Conservation (phyloP, 1,139 yeast genomes). For the Candida pseudoviswanathii region DNA sequence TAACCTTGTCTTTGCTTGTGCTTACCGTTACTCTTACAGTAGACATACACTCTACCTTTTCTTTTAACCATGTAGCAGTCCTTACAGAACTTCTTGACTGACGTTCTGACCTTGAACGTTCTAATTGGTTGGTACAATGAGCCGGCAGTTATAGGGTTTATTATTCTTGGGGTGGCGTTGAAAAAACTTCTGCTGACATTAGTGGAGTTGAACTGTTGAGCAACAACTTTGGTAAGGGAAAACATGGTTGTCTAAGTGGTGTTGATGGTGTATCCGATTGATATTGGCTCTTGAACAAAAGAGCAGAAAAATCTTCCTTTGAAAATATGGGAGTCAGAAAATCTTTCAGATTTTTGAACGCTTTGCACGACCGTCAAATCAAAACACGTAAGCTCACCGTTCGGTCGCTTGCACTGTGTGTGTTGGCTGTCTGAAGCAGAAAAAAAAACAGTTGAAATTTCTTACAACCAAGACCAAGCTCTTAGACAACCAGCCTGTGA, state of each 20-base stretch:
- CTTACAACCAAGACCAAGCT: background rate
- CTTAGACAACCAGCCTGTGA: background rate
- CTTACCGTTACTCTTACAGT: constrained; percentile 89
- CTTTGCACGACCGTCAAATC: constrained; percentile 1
- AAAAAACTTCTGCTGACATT: constrained; percentile 18
- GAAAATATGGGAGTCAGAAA: background rate
- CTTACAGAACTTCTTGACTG: constrained; percentile 89
- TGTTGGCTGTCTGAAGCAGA: too few species aligned
- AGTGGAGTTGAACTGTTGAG: constrained; percentile 13
- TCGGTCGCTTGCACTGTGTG: background rate
- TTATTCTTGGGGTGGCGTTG: constrained; percentile 21
- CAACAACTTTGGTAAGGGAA: constrained; percentile 8
- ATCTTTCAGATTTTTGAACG: background rate
- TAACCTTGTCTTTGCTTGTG: constrained; percentile 97
- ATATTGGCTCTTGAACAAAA: background rate
- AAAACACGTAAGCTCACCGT: constrained; percentile 7
- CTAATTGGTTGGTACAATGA: constrained; percentile 20
- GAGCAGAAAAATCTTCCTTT: background rate
- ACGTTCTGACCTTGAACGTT: constrained; percentile 55
- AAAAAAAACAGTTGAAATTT: background rate
- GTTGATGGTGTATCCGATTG: background rate
- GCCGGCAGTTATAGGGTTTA: constrained; percentile 11
- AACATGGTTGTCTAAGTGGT: constrained; percentile 5
- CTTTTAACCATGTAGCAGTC: constrained; percentile 93
- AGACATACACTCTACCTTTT: constrained; percentile 90